Evolutionary conservation across 2,329 filamentous ascomycete genomes (phyloP), one percentile per base, ranked within the genome.

Genomic region (Sphaerulina musiva): DNA sequence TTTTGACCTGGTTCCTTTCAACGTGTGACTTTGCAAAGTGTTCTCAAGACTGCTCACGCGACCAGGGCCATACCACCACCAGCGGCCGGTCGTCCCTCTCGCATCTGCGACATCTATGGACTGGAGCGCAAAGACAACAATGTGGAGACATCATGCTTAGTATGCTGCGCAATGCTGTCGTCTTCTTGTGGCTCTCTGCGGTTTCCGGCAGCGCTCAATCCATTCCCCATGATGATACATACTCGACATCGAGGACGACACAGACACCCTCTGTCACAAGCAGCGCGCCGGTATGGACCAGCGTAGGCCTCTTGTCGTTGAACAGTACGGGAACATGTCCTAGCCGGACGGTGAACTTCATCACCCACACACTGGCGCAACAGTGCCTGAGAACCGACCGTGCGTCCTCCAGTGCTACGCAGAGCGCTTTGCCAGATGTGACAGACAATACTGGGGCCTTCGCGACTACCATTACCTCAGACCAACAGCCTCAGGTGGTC

Each of bases 341-440:
- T 10, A 76, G 70, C 57, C 80, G 81, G 61, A 89, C 85, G 1
- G 83, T 89, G 67, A 91, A 92, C 71, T 89, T 91, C 70, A 88
- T 92, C 58, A 91, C 86, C 9, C 85, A 91, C 62, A 83, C 81
- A 1, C 73, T 91, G 39, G 86, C 86, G 9, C 86, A 89, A 68
- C 85, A 87, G 73, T 92, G 87, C 67, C 75, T 89, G 20, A 81
- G 80, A 46, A 83, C 81, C n/a, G 77, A 78, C 40, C 84, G 83
- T 75, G 70, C 75, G 45, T 55, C 54, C 46, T 55, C 42, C 31
- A 51, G 46, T 47, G 43, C 17, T 39, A 51, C 38, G 12, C 32
- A 53, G 4, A 29, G 44, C 34, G 31, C 8, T 14, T n/a, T 23
- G 12, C 12, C 32, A 12, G 7, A n/a, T 34, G 32, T 38, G 11